Percentiles rank a stretch among this genome's conserved stretches.
Conservation (phyloP, 345 rosid species). For the Raphanus raphanistrum region DNA sequence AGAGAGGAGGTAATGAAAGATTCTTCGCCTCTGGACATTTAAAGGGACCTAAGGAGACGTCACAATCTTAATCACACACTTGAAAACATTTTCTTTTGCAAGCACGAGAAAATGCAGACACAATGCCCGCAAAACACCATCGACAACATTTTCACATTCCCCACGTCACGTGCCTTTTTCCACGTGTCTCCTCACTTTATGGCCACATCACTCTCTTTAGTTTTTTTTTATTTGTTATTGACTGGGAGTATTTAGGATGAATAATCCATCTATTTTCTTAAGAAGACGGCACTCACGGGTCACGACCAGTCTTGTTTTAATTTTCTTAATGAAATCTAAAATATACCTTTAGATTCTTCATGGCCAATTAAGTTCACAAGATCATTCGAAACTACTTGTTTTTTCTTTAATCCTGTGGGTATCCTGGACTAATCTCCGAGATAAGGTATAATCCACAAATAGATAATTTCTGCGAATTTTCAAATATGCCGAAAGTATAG, state of each 20-base stretch:
- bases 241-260: neutral
- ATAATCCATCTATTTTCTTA: neutral
- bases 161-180: slow-evolving; percentile 43
- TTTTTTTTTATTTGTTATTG: no score
- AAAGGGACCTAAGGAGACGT: slow-evolving; percentile 28
- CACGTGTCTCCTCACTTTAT: slow-evolving; percentile 38
- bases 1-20: slow-evolving; percentile 42
- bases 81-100: slow-evolving; percentile 24
- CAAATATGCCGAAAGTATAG: no score
- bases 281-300: neutral
- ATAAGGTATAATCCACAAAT: no score
- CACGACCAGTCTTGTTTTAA: neutral
- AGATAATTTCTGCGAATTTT: no score
- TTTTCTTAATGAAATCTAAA: neutral
- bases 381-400: neutral
- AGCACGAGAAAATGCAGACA: slow-evolving; percentile 37
- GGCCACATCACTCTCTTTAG: slow-evolving; percentile 21
- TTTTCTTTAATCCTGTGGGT: neutral
- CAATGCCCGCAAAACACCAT: slow-evolving; percentile 6
- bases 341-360: neutral
- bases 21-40: slow-evolving; percentile 31
- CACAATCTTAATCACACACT: slow-evolving; percentile 33
- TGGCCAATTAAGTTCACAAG: neutral
- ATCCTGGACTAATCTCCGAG: no score
- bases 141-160: slow-evolving; percentile 33